Percentiles rank a stretch among this genome's conserved stretches.
phyloP scores from a whole-genome alignment of 1,139 yeast species.

The Kurtzmaniella quercitrusa region DNA sequence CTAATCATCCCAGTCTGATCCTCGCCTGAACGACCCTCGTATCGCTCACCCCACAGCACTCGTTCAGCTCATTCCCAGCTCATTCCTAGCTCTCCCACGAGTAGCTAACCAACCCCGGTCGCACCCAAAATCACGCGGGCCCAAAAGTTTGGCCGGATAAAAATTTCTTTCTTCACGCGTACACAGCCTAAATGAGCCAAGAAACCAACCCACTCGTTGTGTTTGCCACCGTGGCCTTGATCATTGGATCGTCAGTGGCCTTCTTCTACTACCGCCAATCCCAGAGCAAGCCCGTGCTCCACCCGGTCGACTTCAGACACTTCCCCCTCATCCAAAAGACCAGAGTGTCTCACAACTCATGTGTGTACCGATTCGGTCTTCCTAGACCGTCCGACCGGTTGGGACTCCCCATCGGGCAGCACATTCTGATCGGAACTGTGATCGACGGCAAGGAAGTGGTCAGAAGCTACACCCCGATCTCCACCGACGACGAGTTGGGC shows the following conservation, averaged over 20 bases:
- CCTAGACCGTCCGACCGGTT: constrained; percentile 71
- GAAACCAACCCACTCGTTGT: constrained; percentile 37
- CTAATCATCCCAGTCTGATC: too few species aligned
- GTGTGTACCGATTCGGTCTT: constrained; percentile 79
- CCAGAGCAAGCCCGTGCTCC: constrained; percentile 47
- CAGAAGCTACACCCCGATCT: constrained; percentile 92
- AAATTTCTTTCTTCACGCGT: background rate
- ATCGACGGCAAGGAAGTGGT: constrained; percentile 72
- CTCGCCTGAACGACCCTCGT: too few species aligned
- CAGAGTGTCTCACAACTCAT: constrained; percentile 75
- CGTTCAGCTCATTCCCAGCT: background rate
- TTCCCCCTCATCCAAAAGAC: constrained; percentile 84
- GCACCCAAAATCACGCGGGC: background rate
- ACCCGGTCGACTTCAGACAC: constrained; percentile 65
- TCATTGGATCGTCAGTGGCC: constrained; percentile 35
- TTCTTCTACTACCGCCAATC: constrained; percentile 32
- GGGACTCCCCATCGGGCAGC: constrained; percentile 96
- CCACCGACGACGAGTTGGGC: constrained; percentile 81
- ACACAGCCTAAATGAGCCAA: background rate
- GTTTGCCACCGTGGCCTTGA: constrained; percentile 40
- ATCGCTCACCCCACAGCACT: too few species aligned
- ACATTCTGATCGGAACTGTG: constrained; percentile 70
- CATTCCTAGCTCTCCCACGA: too few species aligned
- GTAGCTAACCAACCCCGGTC: too few species aligned
- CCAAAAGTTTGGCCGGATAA: background rate